phyloP scores from a whole-genome alignment of 306 rosid species.

The Spatholobus suberectus region DNA sequence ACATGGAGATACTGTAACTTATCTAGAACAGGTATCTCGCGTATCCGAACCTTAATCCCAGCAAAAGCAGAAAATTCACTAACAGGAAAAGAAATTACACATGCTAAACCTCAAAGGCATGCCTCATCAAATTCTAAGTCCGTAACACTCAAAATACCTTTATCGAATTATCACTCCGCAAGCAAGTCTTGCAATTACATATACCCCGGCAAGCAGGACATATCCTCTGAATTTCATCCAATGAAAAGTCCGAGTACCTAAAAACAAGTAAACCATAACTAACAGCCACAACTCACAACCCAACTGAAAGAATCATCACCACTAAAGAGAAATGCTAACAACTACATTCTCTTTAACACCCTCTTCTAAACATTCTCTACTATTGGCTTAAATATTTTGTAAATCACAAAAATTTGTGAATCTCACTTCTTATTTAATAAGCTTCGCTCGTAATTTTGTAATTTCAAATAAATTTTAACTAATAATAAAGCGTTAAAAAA shows the following conservation, averaged over 20 bases:
- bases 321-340: no score
- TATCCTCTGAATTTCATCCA: constrained; percentile 76
- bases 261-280: constrained; percentile 38
- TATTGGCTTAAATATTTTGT: no score
- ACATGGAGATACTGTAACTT: constrained; percentile 81
- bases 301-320: not conserved
- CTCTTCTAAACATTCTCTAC: no score
- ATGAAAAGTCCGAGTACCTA: constrained; percentile 75
- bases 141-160: constrained; percentile 61
- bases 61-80: constrained; percentile 37
- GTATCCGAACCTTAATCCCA: constrained; percentile 77
- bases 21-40: constrained; percentile 80
- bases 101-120: constrained; percentile 25
- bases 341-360: no score
- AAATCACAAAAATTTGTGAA: no score
- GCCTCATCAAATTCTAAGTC: constrained; percentile 23
- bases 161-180: constrained; percentile 82
- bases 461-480: no score
- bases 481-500: no score
- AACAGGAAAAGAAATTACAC: constrained; percentile 20
- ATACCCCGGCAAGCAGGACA: constrained; percentile 96
- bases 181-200: constrained; percentile 86
- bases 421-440: no score
- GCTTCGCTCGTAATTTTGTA: no score
- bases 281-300: constrained; percentile 13